Percentiles rank a stretch among this genome's conserved stretches.
These are phyloP conservation scores for Cordyceps tenuipes DNA, from an alignment of 2,329 filamentous ascomycete genomes.

Conservation along the genomic window DNA sequence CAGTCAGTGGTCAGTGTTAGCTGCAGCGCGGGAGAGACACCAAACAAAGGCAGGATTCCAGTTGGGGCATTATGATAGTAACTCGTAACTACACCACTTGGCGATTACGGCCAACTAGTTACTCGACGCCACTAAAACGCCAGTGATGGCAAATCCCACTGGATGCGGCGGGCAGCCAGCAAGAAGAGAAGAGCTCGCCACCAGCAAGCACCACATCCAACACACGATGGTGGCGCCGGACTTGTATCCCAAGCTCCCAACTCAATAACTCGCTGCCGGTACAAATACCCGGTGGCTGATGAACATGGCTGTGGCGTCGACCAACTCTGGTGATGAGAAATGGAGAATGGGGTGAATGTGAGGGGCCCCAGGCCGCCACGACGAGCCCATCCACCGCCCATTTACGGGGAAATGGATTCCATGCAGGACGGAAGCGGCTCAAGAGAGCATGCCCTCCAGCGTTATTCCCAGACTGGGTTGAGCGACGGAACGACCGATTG, in stretches of 20 bases:
- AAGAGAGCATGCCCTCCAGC: too few relatives aligned
- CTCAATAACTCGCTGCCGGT: too few relatives aligned
- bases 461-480: too few relatives aligned
- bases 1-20: not conserved
- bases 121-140: not conserved
- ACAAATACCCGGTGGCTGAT: not conserved
- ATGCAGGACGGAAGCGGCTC: too few relatives aligned
- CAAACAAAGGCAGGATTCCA: not conserved
- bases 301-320: constrained; percentile 1
- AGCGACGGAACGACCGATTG: too few relatives aligned
- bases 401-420: too few relatives aligned
- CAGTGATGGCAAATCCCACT: not conserved
- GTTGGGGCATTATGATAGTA: not conserved
- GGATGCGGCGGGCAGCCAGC: not conserved
- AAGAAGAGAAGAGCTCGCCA: too few relatives aligned
- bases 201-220: too few relatives aligned
- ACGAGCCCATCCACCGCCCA: not conserved
- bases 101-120: too few relatives aligned
- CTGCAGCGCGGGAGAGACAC: not conserved
- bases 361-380: not conserved
- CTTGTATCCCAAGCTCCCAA: too few relatives aligned
- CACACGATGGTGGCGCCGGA: not conserved
- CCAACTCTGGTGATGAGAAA: not conserved
- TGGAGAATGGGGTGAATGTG: not conserved
- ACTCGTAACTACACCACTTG: too few relatives aligned